Percentiles rank a stretch among this genome's conserved stretches.
Evolutionary conservation across 75 land plant species (phyloP).

Genomic region (Cryptomeria japonica): DNA sequence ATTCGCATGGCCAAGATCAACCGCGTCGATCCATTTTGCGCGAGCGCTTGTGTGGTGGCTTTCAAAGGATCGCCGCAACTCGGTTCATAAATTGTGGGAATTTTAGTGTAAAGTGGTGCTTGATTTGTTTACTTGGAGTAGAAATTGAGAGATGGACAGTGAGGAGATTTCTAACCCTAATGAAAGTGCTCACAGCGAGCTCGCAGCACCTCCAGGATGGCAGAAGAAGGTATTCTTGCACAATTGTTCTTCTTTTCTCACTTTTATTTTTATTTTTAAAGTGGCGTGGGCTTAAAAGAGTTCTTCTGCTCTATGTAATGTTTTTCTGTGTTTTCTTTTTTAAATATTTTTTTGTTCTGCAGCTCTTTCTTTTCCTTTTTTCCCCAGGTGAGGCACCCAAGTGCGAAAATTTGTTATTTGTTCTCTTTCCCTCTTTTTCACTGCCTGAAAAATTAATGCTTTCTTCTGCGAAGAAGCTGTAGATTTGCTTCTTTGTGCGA

Average conservation of each 20-base stretch:
- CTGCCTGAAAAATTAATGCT: background rate
- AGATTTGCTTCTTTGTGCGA: background rate
- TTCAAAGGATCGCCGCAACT: too few relatives aligned
- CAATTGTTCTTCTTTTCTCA: background rate
- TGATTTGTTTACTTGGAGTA: too few relatives aligned
- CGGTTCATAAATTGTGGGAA: too few relatives aligned
- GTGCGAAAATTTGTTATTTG: background rate
- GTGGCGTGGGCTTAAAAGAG: too few relatives aligned
- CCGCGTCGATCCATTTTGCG: too few relatives aligned
- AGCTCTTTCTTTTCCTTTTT: background rate
- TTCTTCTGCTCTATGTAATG: background rate
- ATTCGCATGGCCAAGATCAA: too few relatives aligned
- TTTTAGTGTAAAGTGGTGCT: too few relatives aligned
- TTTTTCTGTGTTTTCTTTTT: background rate
- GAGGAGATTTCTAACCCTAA: background rate
- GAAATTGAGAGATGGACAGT: too few relatives aligned
- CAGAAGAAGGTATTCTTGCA: background rate
- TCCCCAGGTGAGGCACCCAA: background rate
- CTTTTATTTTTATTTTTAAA: background rate
- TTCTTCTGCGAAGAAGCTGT: background rate
- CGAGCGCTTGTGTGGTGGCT: too few relatives aligned
- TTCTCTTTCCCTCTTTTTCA: background rate
- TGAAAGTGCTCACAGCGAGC: background rate
- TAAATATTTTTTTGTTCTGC: background rate
- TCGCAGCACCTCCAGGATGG: background rate